Conservation (phyloP, 345 rosid species). For the Zanthoxylum bungeanum region DNA sequence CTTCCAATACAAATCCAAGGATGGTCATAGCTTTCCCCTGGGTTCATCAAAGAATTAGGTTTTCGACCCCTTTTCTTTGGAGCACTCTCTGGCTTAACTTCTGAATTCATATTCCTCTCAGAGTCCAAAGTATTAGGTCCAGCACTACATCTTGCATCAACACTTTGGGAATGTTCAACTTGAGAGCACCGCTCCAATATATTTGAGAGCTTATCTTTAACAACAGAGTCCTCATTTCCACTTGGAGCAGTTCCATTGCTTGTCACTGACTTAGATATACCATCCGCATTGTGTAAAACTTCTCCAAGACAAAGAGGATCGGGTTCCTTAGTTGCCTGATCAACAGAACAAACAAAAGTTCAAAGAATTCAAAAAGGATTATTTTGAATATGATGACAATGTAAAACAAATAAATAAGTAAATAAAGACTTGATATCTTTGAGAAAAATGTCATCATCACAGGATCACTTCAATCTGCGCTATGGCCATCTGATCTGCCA, state of each 20-base stretch:
- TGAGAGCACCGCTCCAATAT: conserved; percentile 16
- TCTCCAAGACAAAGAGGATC: conserved; percentile 23
- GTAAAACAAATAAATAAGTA: background rate
- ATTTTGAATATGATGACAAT: background rate
- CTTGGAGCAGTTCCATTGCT: conserved; percentile 27
- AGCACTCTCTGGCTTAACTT: conserved; percentile 32
- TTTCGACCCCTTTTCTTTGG: conserved; percentile 55
- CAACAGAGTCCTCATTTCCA: conserved; percentile 2
- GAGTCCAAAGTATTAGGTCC: conserved; percentile 20
- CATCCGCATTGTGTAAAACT: conserved; percentile 20
- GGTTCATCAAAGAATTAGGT: conserved; percentile 63
- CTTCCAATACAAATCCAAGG: conserved; percentile 38
- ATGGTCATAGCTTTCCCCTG: conserved; percentile 64
- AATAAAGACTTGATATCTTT: background rate
- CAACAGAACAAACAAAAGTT: conserved; percentile 5
- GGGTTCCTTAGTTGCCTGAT: conserved; percentile 23
- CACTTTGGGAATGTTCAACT: conserved; percentile 12
- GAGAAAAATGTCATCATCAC: background rate
- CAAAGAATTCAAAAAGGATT: background rate
- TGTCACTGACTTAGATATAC: conserved; percentile 19
- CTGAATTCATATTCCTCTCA: conserved; percentile 25
- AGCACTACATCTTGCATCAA: conserved; percentile 12
- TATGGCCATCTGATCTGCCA: background rate
- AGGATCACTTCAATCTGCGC: background rate
- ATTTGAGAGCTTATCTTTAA: conserved; percentile 21